Base-by-base conservation (phyloP, 2,329 filamentous ascomycete genomes). In the Pestalotiopsis sp. region DNA sequence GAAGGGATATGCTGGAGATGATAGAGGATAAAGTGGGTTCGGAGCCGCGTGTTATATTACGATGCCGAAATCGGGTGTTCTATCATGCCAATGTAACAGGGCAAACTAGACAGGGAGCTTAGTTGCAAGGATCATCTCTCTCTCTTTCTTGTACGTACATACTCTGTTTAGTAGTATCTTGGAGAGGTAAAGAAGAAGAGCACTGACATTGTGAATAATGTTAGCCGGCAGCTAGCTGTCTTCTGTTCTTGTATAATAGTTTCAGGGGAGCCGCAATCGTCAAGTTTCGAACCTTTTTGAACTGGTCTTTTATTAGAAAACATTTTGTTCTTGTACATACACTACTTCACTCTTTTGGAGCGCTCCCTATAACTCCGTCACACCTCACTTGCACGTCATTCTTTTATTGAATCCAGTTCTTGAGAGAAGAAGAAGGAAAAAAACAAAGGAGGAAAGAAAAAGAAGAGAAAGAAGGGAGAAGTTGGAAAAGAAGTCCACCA, bases 41-140 rank as follows among this genome's bases (percentile, higher is more conserved):
- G 10, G 38, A 35, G 59, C 59, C 59, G 35, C 59, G 59, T 62
- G 59, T 62, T 30, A 62, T 40, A 62, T 62, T 35, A 62, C 59
- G 59, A 62, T 44, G 30, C 38, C 20, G 30, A 35, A 62, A 62
- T 24, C 22, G 22, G n/a, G 30, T 24, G 20, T 62, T 35, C 35
- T 22, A 35, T 30, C 13, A 44, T n/a, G 14, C 26, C 38, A 26
- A 20, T 40, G 22, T 38, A 62, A 35, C 59, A 14, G 30, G 30
- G 30, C 30, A 35, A 35, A 61, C 58, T 38, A 35, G 22, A 62
- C 20, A 14, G 44, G 30, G 38, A 62, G 17, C 30, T 10, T 35
- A 39, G n/a, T 40, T 62, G n/a, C 35, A 30, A 9, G 59, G 30
- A 13, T 20, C 26, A 13, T 14, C 55, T 20, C 9, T 58, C 56